phyloP scores from a whole-genome alignment of 176 grass and related monocot species.

The Triticum dicoccoides region DNA sequence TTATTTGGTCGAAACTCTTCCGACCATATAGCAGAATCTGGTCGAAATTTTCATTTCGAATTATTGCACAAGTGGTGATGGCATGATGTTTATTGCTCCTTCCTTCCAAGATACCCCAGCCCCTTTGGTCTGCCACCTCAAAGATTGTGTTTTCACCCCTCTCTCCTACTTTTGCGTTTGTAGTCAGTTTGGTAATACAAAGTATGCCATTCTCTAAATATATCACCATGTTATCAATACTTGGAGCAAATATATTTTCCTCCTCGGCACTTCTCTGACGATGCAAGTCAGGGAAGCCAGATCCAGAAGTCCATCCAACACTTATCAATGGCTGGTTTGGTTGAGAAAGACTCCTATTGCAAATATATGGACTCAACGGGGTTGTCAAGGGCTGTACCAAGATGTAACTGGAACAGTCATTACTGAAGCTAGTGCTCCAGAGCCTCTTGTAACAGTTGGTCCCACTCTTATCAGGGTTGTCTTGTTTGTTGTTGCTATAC shows the following conservation, averaged over 20 bases:
- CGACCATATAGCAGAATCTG: conserved; percentile 36
- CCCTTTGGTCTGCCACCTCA: background rate
- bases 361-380: background rate
- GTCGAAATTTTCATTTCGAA: conserved; percentile 51
- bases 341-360: no score
- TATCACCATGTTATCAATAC: no score
- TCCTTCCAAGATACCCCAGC: conserved; percentile 24
- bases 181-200: background rate
- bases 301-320: no score
- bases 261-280: no score
- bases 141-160: conserved; percentile 1
- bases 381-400: background rate
- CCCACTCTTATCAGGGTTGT: background rate
- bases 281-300: no score
- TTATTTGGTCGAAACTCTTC: conserved; percentile 6
- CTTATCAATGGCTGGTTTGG: no score
- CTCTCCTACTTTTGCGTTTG: background rate
- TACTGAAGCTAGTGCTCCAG: background rate
- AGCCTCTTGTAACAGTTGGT: background rate
- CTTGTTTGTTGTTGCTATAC: background rate
- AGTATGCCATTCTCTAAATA: no score
- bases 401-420: background rate
- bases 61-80: conserved; percentile 27
- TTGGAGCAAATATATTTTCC: no score
- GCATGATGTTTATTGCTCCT: conserved; percentile 48